Evolutionary conservation across 129 eudicot species (phyloP), one percentile per base, ranked within the genome.

Genomic region (Rutidosis leptorrhynchoides): DNA sequence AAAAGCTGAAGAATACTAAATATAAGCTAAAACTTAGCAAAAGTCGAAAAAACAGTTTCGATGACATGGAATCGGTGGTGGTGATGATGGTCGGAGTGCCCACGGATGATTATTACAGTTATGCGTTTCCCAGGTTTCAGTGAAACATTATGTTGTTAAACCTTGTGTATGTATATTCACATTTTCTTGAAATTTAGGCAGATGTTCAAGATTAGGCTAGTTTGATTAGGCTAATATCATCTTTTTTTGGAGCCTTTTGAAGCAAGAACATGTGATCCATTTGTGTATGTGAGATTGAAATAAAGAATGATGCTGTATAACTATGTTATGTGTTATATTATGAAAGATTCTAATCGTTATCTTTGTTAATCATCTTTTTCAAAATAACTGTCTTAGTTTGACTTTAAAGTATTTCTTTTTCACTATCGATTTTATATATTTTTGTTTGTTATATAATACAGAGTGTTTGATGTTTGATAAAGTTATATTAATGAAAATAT

Each of bases 1-100:
- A 32, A 75, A 83, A 84, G 82, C 74, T 86, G 74, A 76, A 48
- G 73, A 93, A 86, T 15, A 71, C 97, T 45, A 91, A 86, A 54
- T 35, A 66, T 52, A 74, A 72, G 83, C 80, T 83, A 53, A 81
- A 78, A 66, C 56, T 49, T 3, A 62, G 62, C 51, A 61, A 51
- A 60, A 22, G 64, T 7, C 28, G 74, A 28, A 75, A 33, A 60
- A 62, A 68, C 46, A 75, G 79, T 68, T 68, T 75, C 0, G 74
- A 75, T 52, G 73, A 61, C 32, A 22, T 75, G 2, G 79, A 75
- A 3, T 29, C 79, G 7, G 52, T 75, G 64, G 58, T 68, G 48
- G 79, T 68, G 63, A 75, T 75, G 79, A 75, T 75, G 74, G 72
- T 40, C 32, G 62, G 68, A 15, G 79, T 74, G 57, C 10, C 10